Evolutionary conservation across 768 basidiomycete species (phyloP).

Genomic region (Mycena albidolilacea): DNA sequence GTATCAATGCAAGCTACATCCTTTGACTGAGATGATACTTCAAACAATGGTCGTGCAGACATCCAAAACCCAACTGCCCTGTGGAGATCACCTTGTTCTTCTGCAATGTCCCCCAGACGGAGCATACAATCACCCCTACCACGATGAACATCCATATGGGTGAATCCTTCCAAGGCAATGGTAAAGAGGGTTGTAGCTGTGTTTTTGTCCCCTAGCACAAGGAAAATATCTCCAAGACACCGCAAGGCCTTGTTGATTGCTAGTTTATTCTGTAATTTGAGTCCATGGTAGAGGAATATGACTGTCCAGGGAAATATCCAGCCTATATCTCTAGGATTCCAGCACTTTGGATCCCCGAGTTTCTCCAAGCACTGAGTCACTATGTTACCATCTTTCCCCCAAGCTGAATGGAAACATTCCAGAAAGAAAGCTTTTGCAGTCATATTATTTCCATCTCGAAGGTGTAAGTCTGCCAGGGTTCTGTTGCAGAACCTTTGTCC

Average conservation of each 20-base stretch:
- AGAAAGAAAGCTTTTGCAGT: background rate
- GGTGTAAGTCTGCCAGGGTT: background rate
- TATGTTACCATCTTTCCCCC: background rate
- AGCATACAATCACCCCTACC: background rate
- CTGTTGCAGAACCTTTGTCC: background rate
- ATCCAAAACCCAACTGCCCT: too few species aligned
- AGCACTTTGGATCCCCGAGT: background rate
- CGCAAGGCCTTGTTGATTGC: too few species aligned
- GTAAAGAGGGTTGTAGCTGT: background rate
- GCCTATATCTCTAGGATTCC: background rate
- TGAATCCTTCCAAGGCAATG: background rate
- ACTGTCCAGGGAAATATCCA: background rate
- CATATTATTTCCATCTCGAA: background rate
- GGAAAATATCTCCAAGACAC: background rate
- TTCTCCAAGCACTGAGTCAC: background rate
- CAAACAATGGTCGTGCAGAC: too few species aligned
- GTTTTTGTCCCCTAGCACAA: background rate
- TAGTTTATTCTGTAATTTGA: too few species aligned
- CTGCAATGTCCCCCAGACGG: background rate
- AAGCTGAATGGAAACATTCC: background rate
- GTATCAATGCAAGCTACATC: too few species aligned
- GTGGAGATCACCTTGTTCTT: too few species aligned
- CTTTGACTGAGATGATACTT: too few species aligned
- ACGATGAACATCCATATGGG: conserved; percentile 1
- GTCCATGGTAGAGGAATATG: background rate